phyloP scores from a whole-genome alignment of 306 rosid genomes.

The Crataegus laevigata region DNA sequence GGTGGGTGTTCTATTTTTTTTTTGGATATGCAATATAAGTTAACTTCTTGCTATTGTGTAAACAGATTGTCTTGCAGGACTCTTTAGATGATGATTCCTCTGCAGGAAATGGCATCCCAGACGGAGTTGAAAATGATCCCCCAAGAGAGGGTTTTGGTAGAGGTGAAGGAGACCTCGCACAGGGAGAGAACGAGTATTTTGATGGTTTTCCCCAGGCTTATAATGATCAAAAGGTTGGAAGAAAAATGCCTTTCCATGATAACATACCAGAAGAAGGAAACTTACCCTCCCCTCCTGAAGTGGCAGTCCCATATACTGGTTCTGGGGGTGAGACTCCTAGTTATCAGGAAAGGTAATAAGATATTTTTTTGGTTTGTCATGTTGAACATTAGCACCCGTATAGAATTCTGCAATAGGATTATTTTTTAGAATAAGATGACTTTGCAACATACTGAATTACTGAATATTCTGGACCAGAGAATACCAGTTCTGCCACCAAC shows the following conservation, averaged over 20 bases:
- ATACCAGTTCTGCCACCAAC: not conserved
- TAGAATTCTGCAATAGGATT: not conserved
- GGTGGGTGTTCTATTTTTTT: constrained; percentile 1
- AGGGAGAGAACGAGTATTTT: constrained; percentile 36
- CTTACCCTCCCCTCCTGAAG: constrained; percentile 37
- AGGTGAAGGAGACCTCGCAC: constrained; percentile 40
- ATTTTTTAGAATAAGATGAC: not conserved
- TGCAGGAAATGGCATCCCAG: constrained; percentile 48
- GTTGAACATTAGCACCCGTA: not conserved
- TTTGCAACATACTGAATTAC: not conserved
- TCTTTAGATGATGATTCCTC: constrained; percentile 71
- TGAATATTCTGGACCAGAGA: not conserved
- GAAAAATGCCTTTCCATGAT: constrained; percentile 35
- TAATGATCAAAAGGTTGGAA: constrained; percentile 44
- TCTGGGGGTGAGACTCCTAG: constrained; percentile 38
- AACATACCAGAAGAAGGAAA: constrained; percentile 34
- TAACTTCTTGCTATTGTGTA: constrained; percentile 28
- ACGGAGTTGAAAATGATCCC: constrained; percentile 46
- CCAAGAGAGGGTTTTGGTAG: constrained; percentile 45
- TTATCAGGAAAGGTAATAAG: constrained; percentile 59
- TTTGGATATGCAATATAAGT: not conserved
- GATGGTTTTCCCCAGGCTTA: constrained; percentile 41
- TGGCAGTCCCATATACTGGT: constrained; percentile 30
- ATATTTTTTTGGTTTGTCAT: not conserved
- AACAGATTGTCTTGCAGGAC: constrained; percentile 92